Evolutionary conservation across 1,139 yeast species (phyloP).

Genomic region (Yamadazyma jaroonii): DNA sequence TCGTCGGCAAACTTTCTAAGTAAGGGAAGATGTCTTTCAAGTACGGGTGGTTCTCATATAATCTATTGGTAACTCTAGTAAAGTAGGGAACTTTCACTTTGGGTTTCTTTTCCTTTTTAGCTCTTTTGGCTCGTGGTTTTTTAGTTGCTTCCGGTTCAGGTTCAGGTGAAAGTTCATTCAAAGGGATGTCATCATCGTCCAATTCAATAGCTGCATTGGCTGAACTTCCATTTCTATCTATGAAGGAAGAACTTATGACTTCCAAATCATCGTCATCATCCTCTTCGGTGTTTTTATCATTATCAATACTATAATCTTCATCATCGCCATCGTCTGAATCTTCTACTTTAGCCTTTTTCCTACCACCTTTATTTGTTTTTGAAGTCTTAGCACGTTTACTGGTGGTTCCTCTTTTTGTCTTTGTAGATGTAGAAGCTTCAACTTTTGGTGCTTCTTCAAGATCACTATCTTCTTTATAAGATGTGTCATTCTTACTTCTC

Average conservation of each 20-base stretch:
- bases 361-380: background rate
- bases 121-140: slow-evolving; percentile 8
- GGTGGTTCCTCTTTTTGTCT: slow-evolving; percentile 18
- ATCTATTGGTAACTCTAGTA: slow-evolving; percentile 60
- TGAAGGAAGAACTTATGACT: slow-evolving; percentile 13
- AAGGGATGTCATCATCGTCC: slow-evolving; percentile 27
- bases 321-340: slow-evolving; percentile 19
- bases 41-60: slow-evolving; percentile 77
- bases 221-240: slow-evolving; percentile 19
- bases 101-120: slow-evolving; percentile 36
- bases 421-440: slow-evolving; percentile 16
- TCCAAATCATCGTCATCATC: slow-evolving; percentile 28
- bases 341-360: slow-evolving; percentile 12
- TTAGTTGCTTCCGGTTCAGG: slow-evolving; percentile 21
- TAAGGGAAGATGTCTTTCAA: slow-evolving; percentile 68
- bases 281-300: slow-evolving; percentile 18
- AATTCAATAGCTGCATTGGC: slow-evolving; percentile 22
- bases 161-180: slow-evolving; percentile 17
- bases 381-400: slow-evolving; percentile 7
- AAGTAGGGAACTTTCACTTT: slow-evolving; percentile 66
- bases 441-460: slow-evolving; percentile 11
- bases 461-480: slow-evolving; percentile 24
- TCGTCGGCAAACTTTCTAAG: slow-evolving; percentile 48
- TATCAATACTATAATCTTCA: slow-evolving; percentile 19
- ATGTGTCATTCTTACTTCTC: slow-evolving; percentile 13